Conservation (phyloP, 2,329 filamentous ascomycete species). For the Atkinsonella texensis region DNA sequence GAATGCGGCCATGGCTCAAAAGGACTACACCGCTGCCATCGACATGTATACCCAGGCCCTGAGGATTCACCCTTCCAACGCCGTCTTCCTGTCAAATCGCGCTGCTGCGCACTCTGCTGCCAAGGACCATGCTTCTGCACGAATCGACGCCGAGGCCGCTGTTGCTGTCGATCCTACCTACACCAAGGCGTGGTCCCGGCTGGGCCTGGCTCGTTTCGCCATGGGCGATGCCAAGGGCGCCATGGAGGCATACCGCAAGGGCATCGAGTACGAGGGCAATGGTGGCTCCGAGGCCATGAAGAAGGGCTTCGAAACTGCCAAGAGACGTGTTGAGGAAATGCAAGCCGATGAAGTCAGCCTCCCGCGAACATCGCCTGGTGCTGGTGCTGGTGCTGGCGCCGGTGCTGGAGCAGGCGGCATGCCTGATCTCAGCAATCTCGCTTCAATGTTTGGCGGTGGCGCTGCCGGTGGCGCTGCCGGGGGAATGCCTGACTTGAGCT, state of each 20-base stretch:
- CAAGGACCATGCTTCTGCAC: slow-evolving; percentile 72
- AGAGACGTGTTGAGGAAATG: slow-evolving; percentile 73
- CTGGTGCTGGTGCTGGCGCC: slow-evolving; percentile 38
- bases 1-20: slow-evolving; percentile 89
- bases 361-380: slow-evolving; percentile 37
- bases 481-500: slow-evolving; percentile 77
- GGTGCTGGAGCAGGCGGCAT: slow-evolving; percentile 48
- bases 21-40: slow-evolving; percentile 77
- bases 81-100: slow-evolving; percentile 95
- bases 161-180: slow-evolving; percentile 81
- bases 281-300: slow-evolving; percentile 96
- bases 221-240: slow-evolving; percentile 81
- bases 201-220: slow-evolving; percentile 84
- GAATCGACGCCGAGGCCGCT: slow-evolving; percentile 80
- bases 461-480: slow-evolving; percentile 53
- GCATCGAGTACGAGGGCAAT: slow-evolving; percentile 87
- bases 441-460: slow-evolving; percentile 57
- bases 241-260: slow-evolving; percentile 88
- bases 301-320: slow-evolving; percentile 90
- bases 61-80: slow-evolving; percentile 68
- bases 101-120: slow-evolving; percentile 84
- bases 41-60: slow-evolving; percentile 83
- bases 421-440: slow-evolving; percentile 59
- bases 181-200: slow-evolving; percentile 92
- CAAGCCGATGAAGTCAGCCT: slow-evolving; percentile 32